phyloP scores from a whole-genome alignment of 345 rosid species.

The Eucalyptus curtisii region DNA sequence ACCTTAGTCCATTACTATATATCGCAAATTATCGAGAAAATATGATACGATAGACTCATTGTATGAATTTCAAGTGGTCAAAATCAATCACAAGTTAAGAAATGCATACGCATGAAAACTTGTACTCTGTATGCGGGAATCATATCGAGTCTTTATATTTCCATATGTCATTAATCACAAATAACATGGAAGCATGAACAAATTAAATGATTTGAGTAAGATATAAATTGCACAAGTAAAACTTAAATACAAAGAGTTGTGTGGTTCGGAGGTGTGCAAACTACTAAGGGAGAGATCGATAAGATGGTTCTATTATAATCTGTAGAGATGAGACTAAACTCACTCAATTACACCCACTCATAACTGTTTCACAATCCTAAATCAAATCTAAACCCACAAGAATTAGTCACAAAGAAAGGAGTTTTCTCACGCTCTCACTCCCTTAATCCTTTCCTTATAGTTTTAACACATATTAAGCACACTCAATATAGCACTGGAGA shows the following conservation, averaged over 20 bases:
- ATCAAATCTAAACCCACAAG: background rate
- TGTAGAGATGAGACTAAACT: background rate
- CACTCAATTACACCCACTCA: accelerated
- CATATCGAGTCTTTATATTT: background rate
- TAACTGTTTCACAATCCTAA: background rate
- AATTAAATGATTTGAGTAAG: background rate
- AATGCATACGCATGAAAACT: background rate
- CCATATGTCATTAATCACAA: background rate
- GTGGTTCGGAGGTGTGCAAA: background rate
- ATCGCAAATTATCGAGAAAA: accelerated
- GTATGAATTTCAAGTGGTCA: background rate
- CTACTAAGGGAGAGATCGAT: background rate
- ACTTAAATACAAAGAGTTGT: background rate
- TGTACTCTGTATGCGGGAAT: background rate
- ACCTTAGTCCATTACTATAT: background rate
- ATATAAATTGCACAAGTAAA: background rate
- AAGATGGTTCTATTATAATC: background rate
- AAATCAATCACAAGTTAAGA: background rate
- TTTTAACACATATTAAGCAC: background rate
- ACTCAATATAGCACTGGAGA: background rate
- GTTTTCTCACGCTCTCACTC: background rate
- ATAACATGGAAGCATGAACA: background rate
- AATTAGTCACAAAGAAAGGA: background rate
- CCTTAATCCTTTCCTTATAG: background rate
- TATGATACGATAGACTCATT: background rate